These are phyloP conservation scores for Russula sp. DNA, from an alignment of 768 basidiomycete species.

Conservation along the genomic window DNA sequence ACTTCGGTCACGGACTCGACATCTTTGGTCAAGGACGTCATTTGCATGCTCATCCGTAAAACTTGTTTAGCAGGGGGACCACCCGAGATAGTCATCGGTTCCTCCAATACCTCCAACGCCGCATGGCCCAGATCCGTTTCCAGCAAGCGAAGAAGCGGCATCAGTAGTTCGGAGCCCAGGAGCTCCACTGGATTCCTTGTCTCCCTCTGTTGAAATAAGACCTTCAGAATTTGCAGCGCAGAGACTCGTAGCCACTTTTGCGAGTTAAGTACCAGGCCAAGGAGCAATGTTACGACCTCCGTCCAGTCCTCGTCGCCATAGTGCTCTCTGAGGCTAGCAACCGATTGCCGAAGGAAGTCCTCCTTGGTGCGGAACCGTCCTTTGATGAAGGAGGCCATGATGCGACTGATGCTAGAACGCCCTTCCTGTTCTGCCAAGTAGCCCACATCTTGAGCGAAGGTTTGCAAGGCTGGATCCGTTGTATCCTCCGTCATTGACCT, in stretches of 20 bases:
- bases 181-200: slow-evolving; percentile 65
- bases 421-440: slow-evolving; percentile 66
- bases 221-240: slow-evolving; percentile 82
- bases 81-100: slow-evolving; percentile 74
- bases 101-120: slow-evolving; percentile 90
- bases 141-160: slow-evolving; percentile 85
- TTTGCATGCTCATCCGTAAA: slow-evolving; percentile 86
- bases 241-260: slow-evolving; percentile 78
- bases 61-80: slow-evolving; percentile 79
- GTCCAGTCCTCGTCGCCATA: slow-evolving; percentile 71
- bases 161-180: slow-evolving; percentile 80
- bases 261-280: slow-evolving; percentile 79
- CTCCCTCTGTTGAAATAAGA: slow-evolving; percentile 81
- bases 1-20: slow-evolving; percentile 59
- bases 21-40: slow-evolving; percentile 39
- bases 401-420: slow-evolving; percentile 72
- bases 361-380: slow-evolving; percentile 86
- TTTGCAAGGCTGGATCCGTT: slow-evolving; percentile 52
- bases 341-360: slow-evolving; percentile 88
- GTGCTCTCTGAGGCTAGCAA: slow-evolving; percentile 78
- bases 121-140: slow-evolving; percentile 79
- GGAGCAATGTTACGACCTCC: slow-evolving; percentile 77
- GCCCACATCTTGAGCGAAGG: slow-evolving; percentile 69
- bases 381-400: slow-evolving; percentile 87
- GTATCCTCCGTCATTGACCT: slow-evolving; percentile 65